Conservation (phyloP, 768 basidiomycete genomes). For the Phlegmacium glaucopus region DNA sequence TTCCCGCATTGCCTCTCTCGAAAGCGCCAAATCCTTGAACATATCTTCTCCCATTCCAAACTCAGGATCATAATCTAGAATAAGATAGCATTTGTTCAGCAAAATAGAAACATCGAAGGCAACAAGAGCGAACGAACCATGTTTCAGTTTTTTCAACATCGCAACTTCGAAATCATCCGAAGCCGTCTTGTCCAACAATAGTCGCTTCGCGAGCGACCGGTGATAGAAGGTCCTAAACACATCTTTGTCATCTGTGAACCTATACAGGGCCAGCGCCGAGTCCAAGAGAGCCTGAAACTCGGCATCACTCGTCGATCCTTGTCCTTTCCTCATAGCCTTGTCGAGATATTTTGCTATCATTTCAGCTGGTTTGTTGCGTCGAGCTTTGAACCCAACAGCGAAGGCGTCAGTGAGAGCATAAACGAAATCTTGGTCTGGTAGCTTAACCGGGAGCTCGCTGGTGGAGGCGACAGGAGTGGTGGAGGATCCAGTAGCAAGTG, state of each 20-base stretch:
- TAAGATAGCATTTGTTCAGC: not conserved
- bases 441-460: conserved; percentile 29
- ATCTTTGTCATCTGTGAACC: conserved; percentile 90
- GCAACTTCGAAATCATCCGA: conserved; percentile 83
- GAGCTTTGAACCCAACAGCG: conserved; percentile 65
- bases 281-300: conserved; percentile 65
- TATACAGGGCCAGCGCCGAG: conserved; percentile 67
- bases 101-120: not conserved
- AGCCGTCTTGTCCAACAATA: conserved; percentile 81
- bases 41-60: conserved; percentile 93
- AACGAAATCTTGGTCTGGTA: conserved; percentile 51
- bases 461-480: conserved; percentile 21
- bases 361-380: conserved; percentile 83
- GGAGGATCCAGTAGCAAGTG: conserved; percentile 10
- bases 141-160: conserved; percentile 83
- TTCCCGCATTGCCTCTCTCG: conserved; percentile 67
- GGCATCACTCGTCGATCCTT: conserved; percentile 60
- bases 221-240: conserved; percentile 94
- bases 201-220: conserved; percentile 80
- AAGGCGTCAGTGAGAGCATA: conserved; percentile 77
- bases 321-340: conserved; percentile 81
- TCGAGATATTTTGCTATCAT: conserved; percentile 93
- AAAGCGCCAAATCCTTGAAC: conserved; percentile 88
- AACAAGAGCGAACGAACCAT: conserved; percentile 39
- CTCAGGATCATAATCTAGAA: conserved; percentile 87